Conservation (phyloP, 176 grass and related monocot genomes). For the Lolium perenne region DNA sequence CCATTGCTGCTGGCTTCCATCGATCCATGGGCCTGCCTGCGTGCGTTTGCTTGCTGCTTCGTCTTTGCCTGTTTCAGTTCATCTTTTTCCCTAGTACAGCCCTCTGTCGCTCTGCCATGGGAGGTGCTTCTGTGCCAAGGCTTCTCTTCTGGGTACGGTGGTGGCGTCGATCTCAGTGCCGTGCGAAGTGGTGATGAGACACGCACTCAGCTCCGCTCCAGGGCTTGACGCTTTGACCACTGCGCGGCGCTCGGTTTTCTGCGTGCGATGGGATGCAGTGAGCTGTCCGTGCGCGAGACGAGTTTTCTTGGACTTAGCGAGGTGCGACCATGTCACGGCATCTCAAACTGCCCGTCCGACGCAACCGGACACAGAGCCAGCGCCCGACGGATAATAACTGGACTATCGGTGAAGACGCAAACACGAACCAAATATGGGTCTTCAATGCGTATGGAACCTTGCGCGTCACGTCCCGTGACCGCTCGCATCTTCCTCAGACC, state of each 20-base stretch:
- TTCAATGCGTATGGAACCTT: no score
- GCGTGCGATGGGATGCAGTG: no score
- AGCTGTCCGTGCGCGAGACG: no score
- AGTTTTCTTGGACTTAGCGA: no score
- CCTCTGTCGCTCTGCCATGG: background rate
- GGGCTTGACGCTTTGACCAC: background rate
- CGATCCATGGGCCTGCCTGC: background rate
- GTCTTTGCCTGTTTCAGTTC: background rate
- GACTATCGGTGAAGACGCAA: no score
- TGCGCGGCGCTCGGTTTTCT: background rate
- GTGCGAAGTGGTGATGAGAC: background rate
- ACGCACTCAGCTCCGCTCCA: background rate
- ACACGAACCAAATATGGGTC: no score
- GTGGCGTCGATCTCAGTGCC: conserved; percentile 21
- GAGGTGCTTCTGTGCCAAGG: background rate
- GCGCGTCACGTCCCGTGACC: no score
- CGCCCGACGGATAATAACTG: no score
- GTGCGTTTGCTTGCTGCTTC: conserved; percentile 11
- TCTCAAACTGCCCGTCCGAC: no score
- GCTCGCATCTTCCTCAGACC: no score
- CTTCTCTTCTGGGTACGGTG: background rate
- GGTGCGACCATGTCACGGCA: no score
- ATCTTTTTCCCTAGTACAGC: conserved; percentile 23
- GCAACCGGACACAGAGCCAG: no score
- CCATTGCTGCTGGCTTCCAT: background rate